Evolutionary conservation across 345 rosid species (phyloP), one percentile per base, ranked within the genome.

Genomic region (Eucalyptus camaldulensis): DNA sequence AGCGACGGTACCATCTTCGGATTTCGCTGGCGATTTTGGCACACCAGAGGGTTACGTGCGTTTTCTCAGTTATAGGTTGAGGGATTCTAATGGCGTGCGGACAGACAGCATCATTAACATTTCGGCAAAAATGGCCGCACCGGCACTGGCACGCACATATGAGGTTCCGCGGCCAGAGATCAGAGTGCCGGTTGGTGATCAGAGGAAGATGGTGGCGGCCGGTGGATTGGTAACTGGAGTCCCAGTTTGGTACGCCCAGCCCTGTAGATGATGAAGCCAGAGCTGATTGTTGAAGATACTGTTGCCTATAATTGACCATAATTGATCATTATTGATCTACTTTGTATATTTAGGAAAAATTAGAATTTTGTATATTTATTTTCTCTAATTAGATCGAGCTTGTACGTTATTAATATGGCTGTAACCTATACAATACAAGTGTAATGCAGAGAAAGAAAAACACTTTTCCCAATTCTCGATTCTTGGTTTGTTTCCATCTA

Each of bases 61-160:
- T 13, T 93, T 97, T 60, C 91, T 97, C 94, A 97, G 97, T 88
- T 96, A 96, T 49, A 91, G 98, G 85, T 90, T 97, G 53, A 91
- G 94, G 83, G 94, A 97, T 53, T 69, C 86, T 2, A 90, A 60
- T 25, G 93, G 96, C 49, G 86, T 90, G 5, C 93, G 88, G 91
- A 92, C 83, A 3, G 83, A 94, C 4, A 96, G 98, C 5, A 92
- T 97, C 50, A 80, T 97, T 0, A 95, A 94, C 88, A 89, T 97
- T 3, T 97, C 97, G 0, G 95, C 94, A 3, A 92, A 93, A 88
- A 94, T 96, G 45, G 93, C 90, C 86, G 85, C 15, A 5, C 49
- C 87, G n/a, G 88, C 87, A 49, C 88, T 92, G 87, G 80, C 80
- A 69, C 1, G 19, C 27, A 21, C 25, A 10, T 72, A 37, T 6